Evolutionary conservation across 306 rosid species (phyloP).

Genomic region (Glycine soja): DNA sequence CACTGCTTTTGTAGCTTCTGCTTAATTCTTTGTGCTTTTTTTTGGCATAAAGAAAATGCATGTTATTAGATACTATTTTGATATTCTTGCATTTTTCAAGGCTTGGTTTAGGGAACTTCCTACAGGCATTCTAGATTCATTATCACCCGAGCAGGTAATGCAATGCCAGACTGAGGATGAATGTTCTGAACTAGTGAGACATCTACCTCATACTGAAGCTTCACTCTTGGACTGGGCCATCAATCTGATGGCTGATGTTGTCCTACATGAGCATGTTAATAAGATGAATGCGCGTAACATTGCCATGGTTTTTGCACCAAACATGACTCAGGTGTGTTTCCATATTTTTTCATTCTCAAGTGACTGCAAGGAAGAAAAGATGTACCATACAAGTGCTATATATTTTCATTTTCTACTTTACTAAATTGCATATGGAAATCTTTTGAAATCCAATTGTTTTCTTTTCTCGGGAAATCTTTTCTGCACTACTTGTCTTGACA

Average conservation of each 20-base stretch:
- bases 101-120: constrained; percentile 98
- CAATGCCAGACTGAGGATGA: constrained; percentile 82
- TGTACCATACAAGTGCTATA: not conserved
- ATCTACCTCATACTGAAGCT: constrained; percentile 76
- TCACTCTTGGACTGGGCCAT: constrained; percentile 90
- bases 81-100: constrained; percentile 54
- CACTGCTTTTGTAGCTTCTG: not conserved
- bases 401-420: not conserved
- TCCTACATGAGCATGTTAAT: constrained; percentile 73
- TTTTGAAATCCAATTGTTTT: not conserved
- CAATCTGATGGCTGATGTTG: constrained; percentile 96
- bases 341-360: constrained; percentile 8
- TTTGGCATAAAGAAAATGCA: constrained; percentile 5
- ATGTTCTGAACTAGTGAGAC: constrained; percentile 66
- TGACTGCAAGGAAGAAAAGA: constrained; percentile 10
- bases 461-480: constrained; percentile 4
- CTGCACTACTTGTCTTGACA: not conserved
- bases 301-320: constrained; percentile 97
- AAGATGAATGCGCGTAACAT: constrained; percentile 90
- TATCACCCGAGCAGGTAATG: constrained; percentile 79
- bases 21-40: constrained; percentile 9
- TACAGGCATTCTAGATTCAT: constrained; percentile 70
- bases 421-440: constrained; percentile 17
- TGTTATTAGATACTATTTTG: constrained; percentile 18
- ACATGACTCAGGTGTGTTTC: constrained; percentile 87